These are phyloP conservation scores for Tylopilus subfusipes DNA, from an alignment of 768 basidiomycete genomes.

Conservation along the genomic window DNA sequence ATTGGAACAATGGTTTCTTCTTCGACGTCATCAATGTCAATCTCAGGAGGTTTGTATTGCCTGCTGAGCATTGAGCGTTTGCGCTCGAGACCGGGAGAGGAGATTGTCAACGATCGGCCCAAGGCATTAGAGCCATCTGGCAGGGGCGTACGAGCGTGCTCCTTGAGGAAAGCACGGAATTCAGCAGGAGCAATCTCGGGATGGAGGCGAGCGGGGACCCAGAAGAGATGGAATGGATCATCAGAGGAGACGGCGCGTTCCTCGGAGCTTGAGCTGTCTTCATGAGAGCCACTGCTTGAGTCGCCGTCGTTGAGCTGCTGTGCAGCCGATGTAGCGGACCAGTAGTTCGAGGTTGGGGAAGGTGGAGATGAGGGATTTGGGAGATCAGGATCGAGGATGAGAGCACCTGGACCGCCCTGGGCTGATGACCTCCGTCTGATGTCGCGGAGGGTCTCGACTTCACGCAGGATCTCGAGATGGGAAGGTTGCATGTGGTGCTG, in stretches of 20 bases:
- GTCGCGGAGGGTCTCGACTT: conserved; percentile 82
- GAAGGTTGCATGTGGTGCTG: conserved; percentile 60
- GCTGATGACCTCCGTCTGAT: conserved; percentile 80
- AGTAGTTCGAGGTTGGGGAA: conserved; percentile 54
- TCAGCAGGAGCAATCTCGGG: conserved; percentile 97
- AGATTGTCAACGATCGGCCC: conserved; percentile 42
- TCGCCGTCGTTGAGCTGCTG: conserved; percentile 44
- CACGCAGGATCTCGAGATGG: conserved; percentile 80
- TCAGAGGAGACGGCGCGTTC: conserved; percentile 41
- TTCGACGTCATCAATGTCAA: conserved; percentile 72
- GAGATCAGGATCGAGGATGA: conserved; percentile 89
- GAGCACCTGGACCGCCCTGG: conserved; percentile 69
- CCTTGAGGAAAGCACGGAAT: conserved; percentile 92
- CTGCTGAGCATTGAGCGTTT: conserved; percentile 93
- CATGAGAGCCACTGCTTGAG: conserved; percentile 40
- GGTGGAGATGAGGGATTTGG: conserved; percentile 66
- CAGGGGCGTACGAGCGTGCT: conserved; percentile 70
- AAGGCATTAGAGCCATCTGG: conserved; percentile 44
- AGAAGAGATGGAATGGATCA: conserved; percentile 91
- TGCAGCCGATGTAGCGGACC: conserved; percentile 36
- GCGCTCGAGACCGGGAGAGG: conserved; percentile 58
- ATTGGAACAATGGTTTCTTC: conserved; percentile 68
- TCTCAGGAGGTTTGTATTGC: conserved; percentile 81
- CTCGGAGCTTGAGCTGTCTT: conserved; percentile 37
- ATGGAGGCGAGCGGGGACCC: conserved; percentile 96